phyloP scores from a whole-genome alignment of 106 monocot genomes.

The Dactylorhiza incarnata region DNA sequence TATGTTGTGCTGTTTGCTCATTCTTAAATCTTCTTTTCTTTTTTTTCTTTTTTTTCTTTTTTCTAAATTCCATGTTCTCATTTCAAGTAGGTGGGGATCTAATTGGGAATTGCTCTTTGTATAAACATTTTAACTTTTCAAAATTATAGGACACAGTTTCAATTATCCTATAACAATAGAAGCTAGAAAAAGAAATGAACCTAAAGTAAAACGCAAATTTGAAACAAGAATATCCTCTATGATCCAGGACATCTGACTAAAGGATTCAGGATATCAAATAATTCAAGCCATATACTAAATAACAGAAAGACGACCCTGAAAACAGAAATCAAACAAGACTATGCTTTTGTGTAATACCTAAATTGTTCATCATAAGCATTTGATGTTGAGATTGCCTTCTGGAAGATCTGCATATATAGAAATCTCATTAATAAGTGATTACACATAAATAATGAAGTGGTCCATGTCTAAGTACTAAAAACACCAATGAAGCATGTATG shows the following conservation, averaged over 20 bases:
- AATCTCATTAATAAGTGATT: neutral
- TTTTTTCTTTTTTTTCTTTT: no score
- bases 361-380: conserved; percentile 95
- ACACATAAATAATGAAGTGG: neutral
- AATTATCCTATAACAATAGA: neutral
- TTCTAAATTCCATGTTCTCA: neutral
- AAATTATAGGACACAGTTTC: neutral
- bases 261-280: neutral
- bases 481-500: neutral
- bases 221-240: neutral
- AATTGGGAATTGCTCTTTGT: neutral
- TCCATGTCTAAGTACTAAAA: neutral
- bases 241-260: neutral
- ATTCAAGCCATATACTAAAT: neutral
- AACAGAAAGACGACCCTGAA: neutral
- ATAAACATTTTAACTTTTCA: neutral
- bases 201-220: neutral
- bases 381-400: conserved; percentile 91
- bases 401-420: conserved; percentile 63
- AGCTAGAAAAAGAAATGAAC: neutral
- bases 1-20: neutral
- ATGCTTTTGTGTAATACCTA: conserved; percentile 28
- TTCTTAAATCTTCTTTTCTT: neutral
- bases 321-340: neutral
- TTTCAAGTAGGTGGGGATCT: neutral